A percentile compares a stretch with the other conserved stretches of the same genome.
These are phyloP conservation scores for Sinapis alba DNA, from an alignment of 441 rosid genomes.

Conservation along the genomic window DNA sequence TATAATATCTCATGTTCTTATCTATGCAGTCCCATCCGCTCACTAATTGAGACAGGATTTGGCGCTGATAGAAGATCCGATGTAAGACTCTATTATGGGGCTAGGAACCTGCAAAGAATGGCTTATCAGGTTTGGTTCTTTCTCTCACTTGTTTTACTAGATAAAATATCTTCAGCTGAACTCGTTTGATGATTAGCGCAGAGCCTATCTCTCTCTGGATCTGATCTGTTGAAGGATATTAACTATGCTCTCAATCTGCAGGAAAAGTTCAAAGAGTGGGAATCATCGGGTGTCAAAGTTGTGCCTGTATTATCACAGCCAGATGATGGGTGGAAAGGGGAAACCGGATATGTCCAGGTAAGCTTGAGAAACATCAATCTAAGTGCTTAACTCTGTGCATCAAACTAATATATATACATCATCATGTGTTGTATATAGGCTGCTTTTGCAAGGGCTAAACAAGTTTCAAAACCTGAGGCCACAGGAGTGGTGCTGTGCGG, in stretches of 20 bases:
- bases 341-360: constrained; percentile 95
- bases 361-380: constrained; percentile 3
- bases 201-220: constrained; percentile 3
- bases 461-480: constrained; percentile 52
- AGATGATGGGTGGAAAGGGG: constrained; percentile 78
- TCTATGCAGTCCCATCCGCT: constrained; percentile 84
- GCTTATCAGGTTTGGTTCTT: constrained; percentile 84
- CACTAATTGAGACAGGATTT: constrained; percentile 90
- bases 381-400: not conserved
- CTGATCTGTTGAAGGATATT: not conserved
- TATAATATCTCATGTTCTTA: constrained; percentile 17
- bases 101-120: constrained; percentile 89
- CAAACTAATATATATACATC: constrained; percentile 1
- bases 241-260: constrained; percentile 28
- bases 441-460: constrained; percentile 80
- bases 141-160: constrained; percentile 5
- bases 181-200: not conserved
- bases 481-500: constrained; percentile 91
- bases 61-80: constrained; percentile 75
- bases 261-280: constrained; percentile 97
- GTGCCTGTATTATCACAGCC: constrained; percentile 90
- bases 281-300: constrained; percentile 80
- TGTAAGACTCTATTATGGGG: constrained; percentile 93
- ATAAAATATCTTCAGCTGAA: not conserved
- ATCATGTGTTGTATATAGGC: constrained; percentile 49